Conservation (phyloP, 495 filamentous ascomycete species). For the Aspergillus coremiiformis region DNA sequence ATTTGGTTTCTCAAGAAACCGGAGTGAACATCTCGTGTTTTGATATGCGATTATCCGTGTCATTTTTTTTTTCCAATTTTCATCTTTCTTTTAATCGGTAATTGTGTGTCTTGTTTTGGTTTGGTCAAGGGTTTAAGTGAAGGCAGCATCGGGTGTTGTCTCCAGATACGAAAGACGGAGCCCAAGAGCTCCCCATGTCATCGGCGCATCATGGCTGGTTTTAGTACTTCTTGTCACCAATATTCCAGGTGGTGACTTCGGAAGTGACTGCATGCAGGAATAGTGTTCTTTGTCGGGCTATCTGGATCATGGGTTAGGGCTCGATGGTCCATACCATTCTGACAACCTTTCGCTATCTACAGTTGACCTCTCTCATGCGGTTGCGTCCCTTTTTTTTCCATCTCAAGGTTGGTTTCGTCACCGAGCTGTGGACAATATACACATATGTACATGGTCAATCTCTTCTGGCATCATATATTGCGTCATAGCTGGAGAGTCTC, state of each 20-base stretch:
- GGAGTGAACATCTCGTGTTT: conserved; percentile 1
- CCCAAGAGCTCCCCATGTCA: conserved; percentile 8
- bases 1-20: neutral
- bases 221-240: conserved; percentile 5
- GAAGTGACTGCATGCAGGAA: conserved; percentile 7
- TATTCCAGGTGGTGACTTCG: conserved; percentile 3
- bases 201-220: conserved; percentile 10
- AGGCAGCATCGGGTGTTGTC: conserved; percentile 8
- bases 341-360: neutral
- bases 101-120: conserved; percentile 4
- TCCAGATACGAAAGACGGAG: conserved; percentile 10
- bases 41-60: neutral
- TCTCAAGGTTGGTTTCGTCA: neutral
- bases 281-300: neutral
- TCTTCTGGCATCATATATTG: neutral
- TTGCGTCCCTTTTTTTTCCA: neutral
- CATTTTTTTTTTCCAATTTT: neutral
- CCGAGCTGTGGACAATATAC: neutral
- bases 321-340: neutral
- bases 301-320: neutral
- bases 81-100: conserved; percentile 3
- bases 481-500: neutral
- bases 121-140: conserved; percentile 2
- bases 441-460: neutral
- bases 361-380: neutral